Base-by-base conservation (phyloP, 345 rosid species). In the Dimocarpus longan region DNA sequence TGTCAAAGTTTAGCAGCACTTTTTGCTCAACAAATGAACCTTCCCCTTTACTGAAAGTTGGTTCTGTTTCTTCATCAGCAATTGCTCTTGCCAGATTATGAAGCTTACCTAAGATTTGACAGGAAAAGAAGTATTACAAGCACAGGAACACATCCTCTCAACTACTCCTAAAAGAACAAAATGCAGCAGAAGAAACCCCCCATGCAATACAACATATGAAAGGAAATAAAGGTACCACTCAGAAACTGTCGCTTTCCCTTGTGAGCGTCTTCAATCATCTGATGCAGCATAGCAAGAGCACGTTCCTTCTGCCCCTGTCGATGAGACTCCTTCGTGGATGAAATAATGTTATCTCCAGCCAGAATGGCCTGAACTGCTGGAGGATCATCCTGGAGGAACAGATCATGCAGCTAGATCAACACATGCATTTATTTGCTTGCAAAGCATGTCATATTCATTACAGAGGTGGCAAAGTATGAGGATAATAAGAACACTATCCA, bases 201-300 rank as follows among this genome's bases (percentile, higher is more conserved):
- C 46, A 50, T 64, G 22, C 75, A 46, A 65, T 50, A 70, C 62
- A 82, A 81, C 42, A 68, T 62, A 71, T 56, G 44, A 70, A 66
- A 66, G 70, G 13, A 54, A 75, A 68, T 77, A 66, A 79, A 54
- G 22, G 24, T 92, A 95, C 98, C 98, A 80, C 99, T 95, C 79
- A 95, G 85, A 89, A 95, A 95, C 88, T 95, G 99, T 28, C 99
- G 84, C 90, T 93, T 95, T 87, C 98, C 94, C 91, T 32, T 90
- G 78, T 95, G 96, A 83, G 99, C 99, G 89, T 93, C 99, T 85
- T 95, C 92, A 86, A 95, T 91, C 97, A 95, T 95, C 88, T 93
- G 97, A 82, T 92, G 93, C 54, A 95, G 90, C 90, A 91, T 84
- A 69, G 89, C 94, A 86, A 95, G 93, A 78, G 97, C 89, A 70